Evolutionary conservation across 2,329 filamentous ascomycete species (phyloP).

Genomic region (Hawksworthiomyces lignivorus): DNA sequence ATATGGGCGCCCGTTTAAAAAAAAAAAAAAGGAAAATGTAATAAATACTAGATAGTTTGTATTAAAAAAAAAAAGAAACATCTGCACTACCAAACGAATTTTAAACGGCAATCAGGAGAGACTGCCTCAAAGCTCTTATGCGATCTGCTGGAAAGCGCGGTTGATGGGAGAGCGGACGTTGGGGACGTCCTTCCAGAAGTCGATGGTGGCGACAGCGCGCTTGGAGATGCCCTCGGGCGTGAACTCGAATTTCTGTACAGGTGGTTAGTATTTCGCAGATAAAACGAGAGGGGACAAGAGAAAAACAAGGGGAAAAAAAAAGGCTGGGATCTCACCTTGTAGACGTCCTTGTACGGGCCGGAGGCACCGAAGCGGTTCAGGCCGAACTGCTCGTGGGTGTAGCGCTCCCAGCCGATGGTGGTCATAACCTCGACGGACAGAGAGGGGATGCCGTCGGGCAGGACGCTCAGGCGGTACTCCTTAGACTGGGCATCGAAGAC

Average conservation of each 20-base stretch:
- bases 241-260: constrained; percentile 90
- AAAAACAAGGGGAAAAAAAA: background rate
- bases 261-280: constrained; percentile 26
- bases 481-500: constrained; percentile 91
- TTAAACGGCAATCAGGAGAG: background rate
- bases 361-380: constrained; percentile 98
- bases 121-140: constrained; percentile 46
- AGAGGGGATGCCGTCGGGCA: constrained; percentile 89
- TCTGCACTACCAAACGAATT: constrained; percentile 2
- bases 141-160: constrained; percentile 94
- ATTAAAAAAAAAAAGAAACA: constrained; percentile 8
- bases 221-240: constrained; percentile 94
- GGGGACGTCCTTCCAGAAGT: constrained; percentile 93
- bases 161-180: constrained; percentile 93
- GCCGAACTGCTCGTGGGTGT: constrained; percentile 98
- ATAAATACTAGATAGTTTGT: too few relatives aligned
- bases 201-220: constrained; percentile 82
- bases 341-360: constrained; percentile 95
- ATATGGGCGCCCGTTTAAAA: too few relatives aligned
- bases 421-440: constrained; percentile 94
- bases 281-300: background rate
- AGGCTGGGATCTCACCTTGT: constrained; percentile 56
- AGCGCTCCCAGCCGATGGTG: constrained; percentile 98
- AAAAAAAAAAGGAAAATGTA: too few relatives aligned
- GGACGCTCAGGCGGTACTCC: constrained; percentile 87